These are phyloP conservation scores for Coffea humblotiana DNA, from an alignment of 305 asterid genomes.

Conservation along the genomic window DNA sequence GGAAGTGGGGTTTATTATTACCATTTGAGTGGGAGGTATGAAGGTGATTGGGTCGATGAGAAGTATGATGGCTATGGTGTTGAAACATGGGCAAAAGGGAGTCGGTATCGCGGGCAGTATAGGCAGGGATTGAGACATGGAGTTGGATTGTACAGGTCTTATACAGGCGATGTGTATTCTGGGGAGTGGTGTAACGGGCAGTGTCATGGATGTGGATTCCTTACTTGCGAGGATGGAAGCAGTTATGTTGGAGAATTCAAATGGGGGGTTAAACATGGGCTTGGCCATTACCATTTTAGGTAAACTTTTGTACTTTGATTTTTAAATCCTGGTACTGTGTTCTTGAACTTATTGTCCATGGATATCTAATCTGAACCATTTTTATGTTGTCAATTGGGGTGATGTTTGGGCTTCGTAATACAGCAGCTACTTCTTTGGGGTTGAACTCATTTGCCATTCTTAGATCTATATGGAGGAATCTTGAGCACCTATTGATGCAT, in stretches of 20 bases:
- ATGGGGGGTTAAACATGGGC: constrained; percentile 54
- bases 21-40: constrained; percentile 49
- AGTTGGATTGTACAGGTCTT: constrained; percentile 48
- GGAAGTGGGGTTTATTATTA: constrained; percentile 58
- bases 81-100: constrained; percentile 53
- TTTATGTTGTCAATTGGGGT: background rate
- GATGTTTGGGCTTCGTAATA: background rate
- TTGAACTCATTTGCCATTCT: background rate
- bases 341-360: background rate
- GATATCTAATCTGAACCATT: background rate
- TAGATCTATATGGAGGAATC: background rate
- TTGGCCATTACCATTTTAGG: constrained; percentile 53
- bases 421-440: background rate
- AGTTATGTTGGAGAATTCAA: constrained; percentile 48
- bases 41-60: constrained; percentile 56
- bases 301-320: constrained; percentile 12
- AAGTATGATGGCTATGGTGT: constrained; percentile 53
- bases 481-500: background rate
- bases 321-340: background rate
- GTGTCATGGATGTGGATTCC: constrained; percentile 47
- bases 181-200: constrained; percentile 59
- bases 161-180: constrained; percentile 42
- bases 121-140: constrained; percentile 56
- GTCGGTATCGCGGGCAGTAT: constrained; percentile 50
- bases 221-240: constrained; percentile 51